Base-by-base conservation (phyloP, 805 yeast genomes). In the Priceomyces melissophilus region DNA sequence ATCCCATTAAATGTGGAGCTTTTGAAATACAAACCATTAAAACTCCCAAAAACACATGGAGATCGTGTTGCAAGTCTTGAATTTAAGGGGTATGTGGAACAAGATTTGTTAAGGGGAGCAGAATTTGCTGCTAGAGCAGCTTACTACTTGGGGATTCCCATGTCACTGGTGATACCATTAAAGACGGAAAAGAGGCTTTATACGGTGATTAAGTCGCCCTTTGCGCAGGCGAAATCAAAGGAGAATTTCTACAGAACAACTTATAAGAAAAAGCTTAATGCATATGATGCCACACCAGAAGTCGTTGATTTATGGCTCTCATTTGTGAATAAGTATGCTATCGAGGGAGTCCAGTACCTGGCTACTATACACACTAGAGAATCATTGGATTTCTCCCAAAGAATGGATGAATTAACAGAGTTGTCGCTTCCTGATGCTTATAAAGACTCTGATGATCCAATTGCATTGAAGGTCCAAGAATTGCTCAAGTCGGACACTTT, bases 191-290 rank as follows among this genome's bases (percentile, higher is more conserved):
- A 82, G 53, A 86, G 91, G 63, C 78, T 89, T 52, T 91, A 96
- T 87, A 93, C 99, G 0, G 96, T 93, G 33, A 89, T 84, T 55
- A 79, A 83, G 60, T 82, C 96, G 3, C 97, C 97, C 1, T 93
- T 93, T 61, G 96, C 86, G 14, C 93, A 87, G 57, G 95, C 97
- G 39, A 90, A 89, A 61, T 76, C 93, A 8, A 93, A 93, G 67
- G 96, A 91, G 69, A 93, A 91, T 71, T 93, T 86, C 66, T 86
- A 87, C 69, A 82, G 98, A 69, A 75, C 78, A 37, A 93, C 98
- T 1, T 86, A 79, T 61, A 80, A 83, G 53, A 79, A 95, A 47
- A 61, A 77, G 45, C 71, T 93, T 49, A 75, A 73, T 50, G 85
- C 88, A 23, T 89, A 79, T 74, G 98, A 93, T 61, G 78, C 96